A percentile compares a stretch with the other conserved stretches of the same genome.
Conservation (phyloP, 352 stramenopile genomes). For the Phytopythium montanum region DNA sequence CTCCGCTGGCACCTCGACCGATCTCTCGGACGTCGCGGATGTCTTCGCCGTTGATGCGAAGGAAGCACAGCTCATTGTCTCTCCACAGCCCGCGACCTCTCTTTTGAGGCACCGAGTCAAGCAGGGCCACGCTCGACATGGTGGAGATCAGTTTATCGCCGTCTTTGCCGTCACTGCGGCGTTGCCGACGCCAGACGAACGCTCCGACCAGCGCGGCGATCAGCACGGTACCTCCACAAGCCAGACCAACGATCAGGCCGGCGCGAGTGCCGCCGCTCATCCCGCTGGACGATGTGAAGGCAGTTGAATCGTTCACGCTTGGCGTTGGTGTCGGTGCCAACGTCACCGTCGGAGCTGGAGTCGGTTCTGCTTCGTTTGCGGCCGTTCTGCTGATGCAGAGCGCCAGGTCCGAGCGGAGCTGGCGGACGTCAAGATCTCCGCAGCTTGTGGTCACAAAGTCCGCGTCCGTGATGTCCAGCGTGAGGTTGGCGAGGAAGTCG, state of each 20-base stretch:
- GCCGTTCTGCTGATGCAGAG: too few relatives aligned
- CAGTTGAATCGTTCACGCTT: not conserved
- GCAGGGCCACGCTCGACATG: too few relatives aligned
- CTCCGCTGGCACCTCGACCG: slow-evolving; percentile 22
- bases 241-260: not conserved
- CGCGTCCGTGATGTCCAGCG: too few relatives aligned
- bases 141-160: not conserved
- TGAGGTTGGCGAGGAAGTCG: too few relatives aligned
- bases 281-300: not conserved
- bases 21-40: slow-evolving; percentile 49
- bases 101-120: not conserved
- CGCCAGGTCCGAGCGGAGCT: too few relatives aligned
- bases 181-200: not conserved
- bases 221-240: not conserved
- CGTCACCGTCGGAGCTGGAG: not conserved
- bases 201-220: not conserved
- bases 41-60: slow-evolving; percentile 35
- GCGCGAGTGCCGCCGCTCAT: not conserved
- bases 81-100: slow-evolving; percentile 17
- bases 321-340: not conserved
- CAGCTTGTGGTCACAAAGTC: too few relatives aligned
- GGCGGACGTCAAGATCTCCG: too few relatives aligned
- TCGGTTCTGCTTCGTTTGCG: too few relatives aligned
- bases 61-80: slow-evolving; percentile 30
- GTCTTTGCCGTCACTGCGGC: not conserved